Evolutionary conservation across 805 yeast genomes (phyloP).

Genomic region (Schwanniomyces pseudopolymorphus): DNA sequence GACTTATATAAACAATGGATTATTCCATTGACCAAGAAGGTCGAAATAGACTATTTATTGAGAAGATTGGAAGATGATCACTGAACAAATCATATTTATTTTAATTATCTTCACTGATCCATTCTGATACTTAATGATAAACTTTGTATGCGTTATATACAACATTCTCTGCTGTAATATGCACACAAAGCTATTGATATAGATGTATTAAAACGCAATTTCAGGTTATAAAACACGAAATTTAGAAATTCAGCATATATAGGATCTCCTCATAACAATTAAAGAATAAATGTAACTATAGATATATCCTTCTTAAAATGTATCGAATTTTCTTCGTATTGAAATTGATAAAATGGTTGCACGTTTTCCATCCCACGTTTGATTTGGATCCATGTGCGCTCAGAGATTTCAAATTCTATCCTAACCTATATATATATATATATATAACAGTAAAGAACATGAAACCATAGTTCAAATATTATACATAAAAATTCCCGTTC

Average conservation of each 20-base stretch:
- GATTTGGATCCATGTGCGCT: background rate
- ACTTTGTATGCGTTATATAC: background rate
- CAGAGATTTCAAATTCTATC: background rate
- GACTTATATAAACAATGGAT: constrained; percentile 82
- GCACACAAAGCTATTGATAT: too few species aligned
- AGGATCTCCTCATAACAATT: background rate
- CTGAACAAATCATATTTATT: constrained; percentile 3
- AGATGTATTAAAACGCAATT: too few species aligned
- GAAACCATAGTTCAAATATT: background rate
- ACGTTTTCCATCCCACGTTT: background rate
- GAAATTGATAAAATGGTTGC: background rate
- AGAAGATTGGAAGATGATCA: constrained; percentile 71
- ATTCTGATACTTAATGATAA: background rate
- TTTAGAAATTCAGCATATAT: background rate
- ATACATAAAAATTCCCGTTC: too few species aligned
- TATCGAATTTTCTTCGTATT: background rate
- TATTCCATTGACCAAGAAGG: constrained; percentile 92
- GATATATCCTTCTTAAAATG: background rate
- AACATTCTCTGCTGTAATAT: too few species aligned
- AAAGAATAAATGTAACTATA: background rate
- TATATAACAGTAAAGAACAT: background rate
- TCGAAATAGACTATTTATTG: constrained; percentile 87
- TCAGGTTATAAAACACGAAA: background rate
- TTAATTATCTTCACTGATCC: background rate
- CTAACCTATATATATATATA: background rate